Conservation (phyloP, 495 filamentous ascomycete genomes). For the Trypethelium eluteriae region DNA sequence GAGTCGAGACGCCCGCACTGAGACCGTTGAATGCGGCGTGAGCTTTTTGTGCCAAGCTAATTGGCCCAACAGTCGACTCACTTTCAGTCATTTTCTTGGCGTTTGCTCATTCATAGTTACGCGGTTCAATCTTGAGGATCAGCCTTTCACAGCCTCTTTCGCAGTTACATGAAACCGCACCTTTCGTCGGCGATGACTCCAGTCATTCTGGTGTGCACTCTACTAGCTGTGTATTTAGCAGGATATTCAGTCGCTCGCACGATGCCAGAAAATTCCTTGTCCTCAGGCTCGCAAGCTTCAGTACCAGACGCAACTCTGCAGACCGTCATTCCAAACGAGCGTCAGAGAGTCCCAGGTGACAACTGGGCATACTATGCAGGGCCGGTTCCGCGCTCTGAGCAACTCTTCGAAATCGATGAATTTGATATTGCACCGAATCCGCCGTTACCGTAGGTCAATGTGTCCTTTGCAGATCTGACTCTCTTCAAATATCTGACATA, state of each 20-base stretch:
- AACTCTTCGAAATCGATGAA: slow-evolving; percentile 5
- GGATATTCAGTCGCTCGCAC: neutral
- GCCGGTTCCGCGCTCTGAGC: neutral
- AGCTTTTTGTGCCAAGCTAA: too few relatives aligned
- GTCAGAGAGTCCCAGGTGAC: neutral
- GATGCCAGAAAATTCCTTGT: neutral
- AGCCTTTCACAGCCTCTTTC: too few relatives aligned
- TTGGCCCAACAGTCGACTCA: too few relatives aligned
- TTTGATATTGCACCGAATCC: neutral
- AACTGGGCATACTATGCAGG: neutral
- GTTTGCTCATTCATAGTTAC: too few relatives aligned
- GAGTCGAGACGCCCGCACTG: too few relatives aligned
- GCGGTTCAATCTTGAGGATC: too few relatives aligned
- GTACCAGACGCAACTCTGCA: neutral
- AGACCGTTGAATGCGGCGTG: too few relatives aligned
- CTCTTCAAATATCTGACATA: neutral
- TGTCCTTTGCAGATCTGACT: neutral
- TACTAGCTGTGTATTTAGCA: neutral
- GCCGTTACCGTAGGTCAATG: neutral
- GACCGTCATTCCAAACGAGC: neutral
- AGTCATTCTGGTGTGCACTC: neutral
- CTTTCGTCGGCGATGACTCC: neutral
- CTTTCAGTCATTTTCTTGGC: too few relatives aligned
- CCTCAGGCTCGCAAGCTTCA: neutral
- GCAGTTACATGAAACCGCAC: too few relatives aligned